Conservation (phyloP, 768 basidiomycete genomes). For the Lactifluus echinatus region DNA sequence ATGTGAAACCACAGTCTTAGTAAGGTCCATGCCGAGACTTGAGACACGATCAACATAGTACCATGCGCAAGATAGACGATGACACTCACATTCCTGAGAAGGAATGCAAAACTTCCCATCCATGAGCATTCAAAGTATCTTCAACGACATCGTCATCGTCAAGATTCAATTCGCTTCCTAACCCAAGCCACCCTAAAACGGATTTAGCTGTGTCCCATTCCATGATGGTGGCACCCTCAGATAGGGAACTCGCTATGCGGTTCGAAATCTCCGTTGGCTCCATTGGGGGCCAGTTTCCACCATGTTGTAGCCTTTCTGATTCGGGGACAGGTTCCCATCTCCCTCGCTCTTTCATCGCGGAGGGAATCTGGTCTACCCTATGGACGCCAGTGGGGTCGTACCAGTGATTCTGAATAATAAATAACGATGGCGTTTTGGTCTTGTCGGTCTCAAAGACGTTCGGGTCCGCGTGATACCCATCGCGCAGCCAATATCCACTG, state of each 20-base stretch:
- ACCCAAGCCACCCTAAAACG: background rate
- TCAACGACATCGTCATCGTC: constrained; percentile 27
- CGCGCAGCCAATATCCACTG: constrained; percentile 33
- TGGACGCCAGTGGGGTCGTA: constrained; percentile 32
- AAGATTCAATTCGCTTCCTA: constrained; percentile 4
- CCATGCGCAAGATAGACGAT: background rate
- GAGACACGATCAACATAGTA: background rate
- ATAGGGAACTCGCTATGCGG: background rate
- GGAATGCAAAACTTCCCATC: constrained; percentile 35
- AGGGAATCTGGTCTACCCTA: constrained; percentile 32
- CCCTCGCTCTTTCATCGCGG: constrained; percentile 28
- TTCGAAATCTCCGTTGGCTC: background rate
- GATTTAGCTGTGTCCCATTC: constrained; percentile 2
- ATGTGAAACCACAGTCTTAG: constrained; percentile 35
- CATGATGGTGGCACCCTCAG: background rate
- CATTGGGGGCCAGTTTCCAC: constrained; percentile 5
- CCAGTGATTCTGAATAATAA: constrained; percentile 32
- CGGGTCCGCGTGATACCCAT: constrained; percentile 28
- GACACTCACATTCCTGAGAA: constrained; percentile 33
- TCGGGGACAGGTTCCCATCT: constrained; percentile 23
- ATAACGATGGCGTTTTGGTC: constrained; percentile 24
- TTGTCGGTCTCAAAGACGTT: constrained; percentile 23
- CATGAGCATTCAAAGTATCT: constrained; percentile 29
- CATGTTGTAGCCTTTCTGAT: constrained; percentile 13
- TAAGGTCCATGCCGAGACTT: constrained; percentile 37